Evolutionary conservation across 495 filamentous ascomycete genomes (phyloP), one percentile per base, ranked within the genome.

Genomic region (Aspergillus cristatus): DNA sequence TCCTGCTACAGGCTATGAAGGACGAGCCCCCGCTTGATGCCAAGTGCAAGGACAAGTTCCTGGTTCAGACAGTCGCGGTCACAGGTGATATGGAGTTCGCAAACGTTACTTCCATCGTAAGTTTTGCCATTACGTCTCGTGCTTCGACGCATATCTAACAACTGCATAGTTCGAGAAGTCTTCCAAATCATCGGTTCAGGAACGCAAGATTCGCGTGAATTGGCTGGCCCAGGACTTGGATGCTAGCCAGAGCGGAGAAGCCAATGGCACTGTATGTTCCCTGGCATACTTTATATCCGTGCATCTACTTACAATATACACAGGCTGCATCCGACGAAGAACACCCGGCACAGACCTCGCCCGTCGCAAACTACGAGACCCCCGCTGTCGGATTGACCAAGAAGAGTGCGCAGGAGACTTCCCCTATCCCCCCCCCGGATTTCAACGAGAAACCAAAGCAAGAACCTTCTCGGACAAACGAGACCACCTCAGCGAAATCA

Each of bases 1-100:
- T 98, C 14, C 75, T 97, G 26, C 76, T 98, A 17, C 91, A 98
- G 66, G 86, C 89, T 14, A 94, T 97, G 93, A 95, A 94, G 67
- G 79, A 88, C 51, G 87, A 96, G 52, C 91, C 90, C 17, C 75
- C 91, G 2, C 40, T 61, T 22, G 89, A 94, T 52, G 82, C 80
- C 28, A 86, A 86, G 53, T 97, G 90, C 70, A 80, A 86, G 56
- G 91, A 98, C 68, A 98, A 98, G 67, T 98, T 98, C 60, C 75
- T 98, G 34, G 93, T 98, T 25, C 91, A 98, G 65, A 93, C 90
- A 14, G 85, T 95, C 41, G 66, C 76, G 24, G 84, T 98, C 47
- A 80, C 82, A 3, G 73, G 74, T 41, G 88, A 94, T 43, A 82
- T 82, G 63, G 87, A 96, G 50, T 82, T 81, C 45, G 69, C 70